These are phyloP conservation scores for Elsinoe perseae DNA, from an alignment of 2,329 filamentous ascomycete genomes.

Conservation along the genomic window DNA sequence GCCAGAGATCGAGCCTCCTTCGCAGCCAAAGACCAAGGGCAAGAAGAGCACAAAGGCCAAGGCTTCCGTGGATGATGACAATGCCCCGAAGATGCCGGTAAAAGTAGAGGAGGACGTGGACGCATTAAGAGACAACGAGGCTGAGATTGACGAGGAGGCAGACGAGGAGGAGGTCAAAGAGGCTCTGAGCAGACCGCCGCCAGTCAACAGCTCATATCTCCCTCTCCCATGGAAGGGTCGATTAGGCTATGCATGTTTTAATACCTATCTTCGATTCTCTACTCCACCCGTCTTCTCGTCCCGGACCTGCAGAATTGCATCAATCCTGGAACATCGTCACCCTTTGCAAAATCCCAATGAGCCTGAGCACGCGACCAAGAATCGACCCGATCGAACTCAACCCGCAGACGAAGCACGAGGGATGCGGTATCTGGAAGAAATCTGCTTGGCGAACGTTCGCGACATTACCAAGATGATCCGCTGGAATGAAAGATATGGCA, in stretches of 20 bases:
- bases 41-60: slow-evolving; percentile 19
- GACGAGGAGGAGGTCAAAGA: slow-evolving; percentile 52
- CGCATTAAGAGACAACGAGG: slow-evolving; percentile 44
- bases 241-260: slow-evolving; percentile 84
- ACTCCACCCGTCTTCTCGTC: slow-evolving; percentile 85
- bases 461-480: slow-evolving; percentile 79
- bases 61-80: slow-evolving; percentile 19
- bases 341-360: slow-evolving; percentile 67
- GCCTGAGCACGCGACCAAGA: slow-evolving; percentile 76
- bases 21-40: slow-evolving; percentile 20
- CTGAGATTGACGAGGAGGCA: slow-evolving; percentile 44
- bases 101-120: slow-evolving; percentile 20
- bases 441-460: slow-evolving; percentile 73
- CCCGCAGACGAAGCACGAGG: slow-evolving; percentile 60
- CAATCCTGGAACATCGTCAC: slow-evolving; percentile 81
- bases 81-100: slow-evolving; percentile 22
- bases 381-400: slow-evolving; percentile 68
- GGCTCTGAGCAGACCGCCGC: slow-evolving; percentile 57
- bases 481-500: slow-evolving; percentile 89
- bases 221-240: slow-evolving; percentile 87
- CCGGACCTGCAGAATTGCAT: slow-evolving; percentile 81
- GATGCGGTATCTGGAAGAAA: slow-evolving; percentile 61
- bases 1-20: slow-evolving; percentile 27
- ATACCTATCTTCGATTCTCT: slow-evolving; percentile 77
- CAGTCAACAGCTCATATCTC: slow-evolving; percentile 73